These are phyloP conservation scores for Cadophora gregata DNA, from an alignment of 2,329 filamentous ascomycete species.

Conservation along the genomic window DNA sequence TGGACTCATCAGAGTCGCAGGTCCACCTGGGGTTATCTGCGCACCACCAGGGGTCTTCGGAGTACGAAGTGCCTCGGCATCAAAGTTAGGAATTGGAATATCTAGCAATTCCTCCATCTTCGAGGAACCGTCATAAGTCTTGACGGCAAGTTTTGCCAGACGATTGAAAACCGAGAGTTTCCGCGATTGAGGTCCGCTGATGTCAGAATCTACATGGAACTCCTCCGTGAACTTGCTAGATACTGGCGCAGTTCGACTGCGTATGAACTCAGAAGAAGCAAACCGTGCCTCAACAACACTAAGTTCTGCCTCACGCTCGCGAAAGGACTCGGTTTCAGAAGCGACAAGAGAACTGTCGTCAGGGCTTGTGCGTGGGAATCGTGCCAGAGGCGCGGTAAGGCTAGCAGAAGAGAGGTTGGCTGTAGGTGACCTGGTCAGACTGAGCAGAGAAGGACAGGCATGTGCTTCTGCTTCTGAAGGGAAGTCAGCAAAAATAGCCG, in stretches of 20 bases:
- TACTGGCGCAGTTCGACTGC: conserved; percentile 36
- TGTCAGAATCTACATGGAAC: conserved; percentile 33
- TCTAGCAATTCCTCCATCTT: conserved; percentile 33
- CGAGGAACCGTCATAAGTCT: conserved; percentile 35
- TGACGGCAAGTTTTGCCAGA: conserved; percentile 27
- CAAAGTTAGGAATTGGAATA: conserved; percentile 32
- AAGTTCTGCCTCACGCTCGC: conserved; percentile 39
- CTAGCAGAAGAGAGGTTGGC: conserved; percentile 28
- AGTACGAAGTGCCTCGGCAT: conserved; percentile 13
- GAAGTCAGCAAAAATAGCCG: not conserved
- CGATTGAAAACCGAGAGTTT: conserved; percentile 32
- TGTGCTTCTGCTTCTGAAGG: conserved; percentile 5
- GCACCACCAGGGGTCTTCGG: not conserved
- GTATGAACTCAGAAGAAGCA: conserved; percentile 30
- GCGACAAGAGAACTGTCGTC: conserved; percentile 39
- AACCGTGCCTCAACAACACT: conserved; percentile 37
- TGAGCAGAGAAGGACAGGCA: conserved; percentile 4
- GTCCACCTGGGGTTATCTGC: not conserved
- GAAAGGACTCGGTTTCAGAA: conserved; percentile 41
- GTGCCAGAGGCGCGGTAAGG: conserved; percentile 27
- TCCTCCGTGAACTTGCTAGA: conserved; percentile 43
- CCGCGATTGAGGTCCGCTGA: conserved; percentile 13
- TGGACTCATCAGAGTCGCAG: not conserved
- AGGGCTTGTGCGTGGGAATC: conserved; percentile 26
- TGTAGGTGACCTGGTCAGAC: conserved; percentile 21